Conservation (phyloP, 495 filamentous ascomycete species). For the Annulohypoxylon bovei region DNA sequence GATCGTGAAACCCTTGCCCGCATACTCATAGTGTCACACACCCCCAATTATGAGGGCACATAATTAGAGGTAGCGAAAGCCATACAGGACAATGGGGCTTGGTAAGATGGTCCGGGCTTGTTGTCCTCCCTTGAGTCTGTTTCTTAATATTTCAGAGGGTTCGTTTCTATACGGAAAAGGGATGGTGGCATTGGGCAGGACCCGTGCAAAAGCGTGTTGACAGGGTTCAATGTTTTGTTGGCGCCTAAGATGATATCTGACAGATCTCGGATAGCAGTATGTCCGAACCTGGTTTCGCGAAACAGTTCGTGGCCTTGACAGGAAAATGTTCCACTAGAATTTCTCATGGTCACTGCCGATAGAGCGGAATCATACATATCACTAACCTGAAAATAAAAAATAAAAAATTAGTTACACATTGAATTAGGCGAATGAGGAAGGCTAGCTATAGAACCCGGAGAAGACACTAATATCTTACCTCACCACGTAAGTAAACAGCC, state of each 20-base stretch:
- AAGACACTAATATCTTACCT: neutral
- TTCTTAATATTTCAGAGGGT: conserved; percentile 1
- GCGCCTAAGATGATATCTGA: conserved; percentile 43
- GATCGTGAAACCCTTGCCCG: conserved; percentile 14
- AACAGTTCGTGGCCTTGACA: conserved; percentile 26
- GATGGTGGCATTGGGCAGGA: conserved; percentile 34
- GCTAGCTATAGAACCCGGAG: neutral
- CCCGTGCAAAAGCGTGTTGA: conserved; percentile 32
- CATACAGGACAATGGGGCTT: conserved; percentile 9
- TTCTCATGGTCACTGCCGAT: neutral
- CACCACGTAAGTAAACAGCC: neutral
- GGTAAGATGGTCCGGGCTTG: conserved; percentile 3
- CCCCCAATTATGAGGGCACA: neutral
- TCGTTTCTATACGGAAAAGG: conserved; percentile 24
- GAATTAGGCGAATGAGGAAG: neutral
- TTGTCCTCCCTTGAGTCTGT: conserved; percentile 28
- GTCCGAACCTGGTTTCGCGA: conserved; percentile 22
- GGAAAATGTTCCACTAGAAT: neutral
- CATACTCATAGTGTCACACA: conserved; percentile 9
- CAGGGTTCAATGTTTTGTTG: conserved; percentile 38
- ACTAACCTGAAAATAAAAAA: too few species aligned
- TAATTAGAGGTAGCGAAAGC: conserved; percentile 27
- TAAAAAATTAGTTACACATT: neutral
- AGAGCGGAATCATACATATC: conserved; percentile 3
- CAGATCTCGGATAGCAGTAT: conserved; percentile 31